A percentile compares a stretch with the other conserved stretches of the same genome.
Conservation (phyloP, 352 stramenopile genomes). For the Globisporangium alternatum region DNA sequence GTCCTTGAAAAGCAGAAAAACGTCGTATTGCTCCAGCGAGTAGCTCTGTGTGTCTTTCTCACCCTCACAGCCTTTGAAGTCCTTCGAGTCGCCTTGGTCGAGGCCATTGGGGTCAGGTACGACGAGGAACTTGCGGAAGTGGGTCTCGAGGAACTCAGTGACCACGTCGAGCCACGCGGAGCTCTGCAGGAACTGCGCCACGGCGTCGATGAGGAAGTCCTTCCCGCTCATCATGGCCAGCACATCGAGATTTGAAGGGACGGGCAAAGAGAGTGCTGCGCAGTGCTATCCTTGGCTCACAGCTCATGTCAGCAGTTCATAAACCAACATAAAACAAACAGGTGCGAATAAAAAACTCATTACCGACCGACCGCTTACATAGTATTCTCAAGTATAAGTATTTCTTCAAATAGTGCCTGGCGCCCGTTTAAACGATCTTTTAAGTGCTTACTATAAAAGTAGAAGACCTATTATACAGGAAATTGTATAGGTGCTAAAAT, state of each 20-base stretch:
- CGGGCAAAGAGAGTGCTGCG: background rate
- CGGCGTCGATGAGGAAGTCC: slow-evolving; percentile 70
- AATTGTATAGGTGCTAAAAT: too few species aligned
- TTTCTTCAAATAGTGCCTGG: too few species aligned
- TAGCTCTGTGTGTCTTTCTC: slow-evolving; percentile 30
- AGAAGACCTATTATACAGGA: too few species aligned
- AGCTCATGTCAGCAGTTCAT: too few species aligned
- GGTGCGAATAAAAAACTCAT: too few species aligned
- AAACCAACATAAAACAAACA: too few species aligned
- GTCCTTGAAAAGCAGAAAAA: slow-evolving; percentile 74
- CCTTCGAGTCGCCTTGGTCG: background rate
- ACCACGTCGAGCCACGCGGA: slow-evolving; percentile 46
- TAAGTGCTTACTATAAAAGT: too few species aligned
- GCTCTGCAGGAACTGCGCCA: slow-evolving; percentile 69
- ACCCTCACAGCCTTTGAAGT: background rate
- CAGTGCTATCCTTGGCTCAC: too few species aligned
- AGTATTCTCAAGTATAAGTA: too few species aligned
- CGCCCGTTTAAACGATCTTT: too few species aligned
- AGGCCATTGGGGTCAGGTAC: background rate
- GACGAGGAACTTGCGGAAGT: slow-evolving; percentile 52
- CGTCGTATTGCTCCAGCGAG: slow-evolving; percentile 55
- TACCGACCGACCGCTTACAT: too few species aligned
- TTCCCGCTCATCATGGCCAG: slow-evolving; percentile 36
- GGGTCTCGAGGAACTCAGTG: slow-evolving; percentile 47
- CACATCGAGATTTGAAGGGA: background rate